Conservation (phyloP, 495 filamentous ascomycete genomes). For the Amorphotheca resinae region DNA sequence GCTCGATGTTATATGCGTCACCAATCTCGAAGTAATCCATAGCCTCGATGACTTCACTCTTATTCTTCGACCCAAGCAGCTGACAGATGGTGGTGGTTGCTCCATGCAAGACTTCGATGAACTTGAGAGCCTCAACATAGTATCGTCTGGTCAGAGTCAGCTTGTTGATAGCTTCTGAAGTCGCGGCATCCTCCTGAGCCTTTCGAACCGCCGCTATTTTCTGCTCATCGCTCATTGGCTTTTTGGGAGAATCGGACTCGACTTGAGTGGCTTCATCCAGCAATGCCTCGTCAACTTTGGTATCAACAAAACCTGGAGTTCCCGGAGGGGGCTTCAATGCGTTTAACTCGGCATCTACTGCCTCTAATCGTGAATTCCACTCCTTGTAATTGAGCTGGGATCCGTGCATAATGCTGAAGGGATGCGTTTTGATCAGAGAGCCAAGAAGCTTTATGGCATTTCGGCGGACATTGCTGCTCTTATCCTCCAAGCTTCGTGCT, state of each 20-base stretch:
- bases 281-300: conserved; percentile 57
- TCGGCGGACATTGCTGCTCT: conserved; percentile 90
- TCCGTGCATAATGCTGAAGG: conserved; percentile 84
- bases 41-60: conserved; percentile 94
- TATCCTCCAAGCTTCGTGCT: conserved; percentile 82
- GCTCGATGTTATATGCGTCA: conserved; percentile 90
- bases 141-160: conserved; percentile 81
- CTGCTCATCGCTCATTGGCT: conserved; percentile 41
- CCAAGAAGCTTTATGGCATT: conserved; percentile 91
- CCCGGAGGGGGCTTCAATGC: conserved; percentile 66
- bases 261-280: conserved; percentile 82
- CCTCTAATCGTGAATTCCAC: conserved; percentile 68
- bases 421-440: conserved; percentile 81
- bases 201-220: conserved; percentile 47
- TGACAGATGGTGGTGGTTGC: conserved; percentile 69
- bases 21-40: conserved; percentile 97
- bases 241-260: conserved; percentile 48
- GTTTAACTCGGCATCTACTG: conserved; percentile 69
- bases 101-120: conserved; percentile 85
- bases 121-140: conserved; percentile 81
- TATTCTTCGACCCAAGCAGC: conserved; percentile 84
- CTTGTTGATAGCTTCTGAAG: conserved; percentile 69
- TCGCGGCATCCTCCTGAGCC: conserved; percentile 53
- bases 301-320: conserved; percentile 60
- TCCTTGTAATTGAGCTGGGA: conserved; percentile 73